Evolutionary conservation across 2,329 filamentous ascomycete genomes (phyloP), one percentile per base, ranked within the genome.

Genomic region (Alternaria rosae): DNA sequence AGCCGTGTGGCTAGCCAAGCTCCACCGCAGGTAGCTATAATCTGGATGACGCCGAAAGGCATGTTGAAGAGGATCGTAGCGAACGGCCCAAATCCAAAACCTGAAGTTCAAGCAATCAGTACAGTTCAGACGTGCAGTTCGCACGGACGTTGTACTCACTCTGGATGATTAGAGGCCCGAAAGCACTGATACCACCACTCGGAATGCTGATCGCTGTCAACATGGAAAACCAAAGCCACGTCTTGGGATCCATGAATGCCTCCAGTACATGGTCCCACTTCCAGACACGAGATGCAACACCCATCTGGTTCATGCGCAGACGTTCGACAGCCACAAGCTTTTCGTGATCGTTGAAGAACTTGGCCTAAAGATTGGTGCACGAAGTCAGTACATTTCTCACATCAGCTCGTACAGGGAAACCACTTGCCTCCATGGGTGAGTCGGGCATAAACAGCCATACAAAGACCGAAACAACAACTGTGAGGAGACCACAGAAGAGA

Each of bases 401-500:
- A 38, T 38, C 35, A 11, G 2, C 15, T 38, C 1, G 35, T 38
- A 38, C 15, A 38, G 35, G 35, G 35, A 17, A 38, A 38, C 32
- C 15, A 38, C 35, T 38, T 38, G 35, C 35, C 21, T 86, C 82
- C 70, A 88, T 84, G 0, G 89, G 88, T 0, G 87, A 88, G 67
- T 91, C 89, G 0, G 89, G 89, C 82, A 91, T 88, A 54, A 85
- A 84, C 17, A 84, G 60, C 44, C 57, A 82, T 6, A 90, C 83
- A 12, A 85, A 70, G 0, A 81, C 67, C 2, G 85, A 82, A 61
- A 85, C 86, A 1, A 81, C 75, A 6, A 88, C 82, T 0, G 86
- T 88, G 48, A 88, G 17, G 2, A 77, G 67, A 52, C 76, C 76
- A 44, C 76, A 77, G 59, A 78, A 77, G 10, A 78, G 70, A 57